Evolutionary conservation across 108 stramenopile genomes (phyloP), one percentile per base, ranked within the genome.

Genomic region (Parietichytrium sp.): DNA sequence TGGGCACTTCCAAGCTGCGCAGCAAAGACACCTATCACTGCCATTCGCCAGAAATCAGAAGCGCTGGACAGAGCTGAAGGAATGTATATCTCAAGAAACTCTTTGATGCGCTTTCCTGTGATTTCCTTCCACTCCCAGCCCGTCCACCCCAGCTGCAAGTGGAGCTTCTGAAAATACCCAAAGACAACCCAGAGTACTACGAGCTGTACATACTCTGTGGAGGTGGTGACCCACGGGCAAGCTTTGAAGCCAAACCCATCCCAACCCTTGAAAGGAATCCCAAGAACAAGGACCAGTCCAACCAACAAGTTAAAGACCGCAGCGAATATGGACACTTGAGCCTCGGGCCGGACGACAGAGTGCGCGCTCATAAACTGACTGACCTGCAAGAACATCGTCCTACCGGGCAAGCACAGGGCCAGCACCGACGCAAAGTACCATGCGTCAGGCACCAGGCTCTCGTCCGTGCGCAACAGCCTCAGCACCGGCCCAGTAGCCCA

Each of bases 21-120:
- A 38, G 93, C 93, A 10, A 93, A 78, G 30, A 82, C 81, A 13
- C 92, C 92, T 54, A 94, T 88, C 26, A 92, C 90, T 26, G 86
- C 91, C 61, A 92, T 89, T 33, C 93, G 84, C 92, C 92, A 94
- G 83, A 91, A 94, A 77, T 94, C 93, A 51, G 91, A 91, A 23
- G 92, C 87, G 6, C 54, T 52, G 18, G 88, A 84, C 4, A 93
- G 83, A 10, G 92, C 92, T 12, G 93, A 91, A 2, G 93, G 93
- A 48, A 92, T 85, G 52, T 94, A 94, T 0, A 94, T 87, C 25
- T 78, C 78, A 10, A 79, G 85, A 80, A 90, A 94, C 26, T 90
- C 91, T 15, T 51, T 27, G 31, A 93, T 84, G 20, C 93, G 89
- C 27, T 81, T 80, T 53, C 51, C 61, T 2, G 92, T 94, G 12